A percentile compares a stretch with the other conserved stretches of the same genome.
Conservation (phyloP, 306 rosid species). For the Rosa chinensis region DNA sequence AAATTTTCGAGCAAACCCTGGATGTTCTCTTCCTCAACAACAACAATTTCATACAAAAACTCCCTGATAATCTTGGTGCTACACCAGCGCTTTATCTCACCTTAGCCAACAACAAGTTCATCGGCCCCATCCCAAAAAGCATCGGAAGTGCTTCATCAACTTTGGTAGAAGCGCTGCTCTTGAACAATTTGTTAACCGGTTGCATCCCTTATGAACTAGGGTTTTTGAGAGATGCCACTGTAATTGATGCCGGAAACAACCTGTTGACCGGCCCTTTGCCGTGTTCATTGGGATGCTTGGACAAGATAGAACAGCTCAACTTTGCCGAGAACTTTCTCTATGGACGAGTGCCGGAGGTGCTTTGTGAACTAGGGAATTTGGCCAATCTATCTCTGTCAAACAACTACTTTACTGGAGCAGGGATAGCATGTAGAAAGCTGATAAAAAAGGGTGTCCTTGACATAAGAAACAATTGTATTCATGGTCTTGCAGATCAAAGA, state of each 20-base stretch:
- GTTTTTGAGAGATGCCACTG: slow-evolving; percentile 27
- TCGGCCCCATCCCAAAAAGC: slow-evolving; percentile 47
- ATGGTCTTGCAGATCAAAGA: slow-evolving; percentile 39
- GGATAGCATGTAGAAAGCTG: slow-evolving; percentile 36
- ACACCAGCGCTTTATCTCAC: slow-evolving; percentile 35
- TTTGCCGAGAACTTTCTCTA: slow-evolving; percentile 42
- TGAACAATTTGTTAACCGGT: slow-evolving; percentile 42
- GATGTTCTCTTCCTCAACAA: slow-evolving; percentile 42
- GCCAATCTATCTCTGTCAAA: slow-evolving; percentile 39
- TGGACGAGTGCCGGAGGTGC: slow-evolving; percentile 42
- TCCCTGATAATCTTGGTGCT: slow-evolving; percentile 39
- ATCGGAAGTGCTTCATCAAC: slow-evolving; percentile 35
- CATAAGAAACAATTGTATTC: slow-evolving; percentile 41
- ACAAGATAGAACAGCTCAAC: slow-evolving; percentile 39
- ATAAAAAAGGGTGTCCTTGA: slow-evolving; percentile 41
- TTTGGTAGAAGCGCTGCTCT: slow-evolving; percentile 34
- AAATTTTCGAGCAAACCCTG: slow-evolving; percentile 27
- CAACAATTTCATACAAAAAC: slow-evolving; percentile 31
- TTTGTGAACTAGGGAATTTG: slow-evolving; percentile 36
- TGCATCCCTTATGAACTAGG: slow-evolving; percentile 52
- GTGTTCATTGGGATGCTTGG: slow-evolving; percentile 41
- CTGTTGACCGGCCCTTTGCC: slow-evolving; percentile 44
- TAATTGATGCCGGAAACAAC: slow-evolving; percentile 45
- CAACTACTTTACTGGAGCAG: slow-evolving; percentile 38
- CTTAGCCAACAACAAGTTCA: slow-evolving; percentile 48